A percentile compares a stretch with the other conserved stretches of the same genome.
Evolutionary conservation across 2,329 filamentous ascomycete species (phyloP).

Genomic region (Berkeleyomyces rouxiae): DNA sequence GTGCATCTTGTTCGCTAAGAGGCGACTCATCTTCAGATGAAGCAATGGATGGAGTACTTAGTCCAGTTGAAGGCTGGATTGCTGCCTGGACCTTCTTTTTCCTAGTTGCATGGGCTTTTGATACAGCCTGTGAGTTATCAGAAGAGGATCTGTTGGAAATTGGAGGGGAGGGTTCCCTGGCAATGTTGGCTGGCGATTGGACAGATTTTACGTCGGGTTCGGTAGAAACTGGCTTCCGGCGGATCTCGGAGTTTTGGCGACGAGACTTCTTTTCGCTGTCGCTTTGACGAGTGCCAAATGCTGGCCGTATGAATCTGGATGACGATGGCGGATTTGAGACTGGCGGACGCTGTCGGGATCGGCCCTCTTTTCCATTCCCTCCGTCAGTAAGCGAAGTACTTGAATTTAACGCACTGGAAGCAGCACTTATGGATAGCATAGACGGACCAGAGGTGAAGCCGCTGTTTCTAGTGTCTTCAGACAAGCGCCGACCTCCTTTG

Average conservation of each 20-base stretch:
- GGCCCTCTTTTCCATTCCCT: constrained; percentile 1
- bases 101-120: background rate
- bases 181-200: background rate
- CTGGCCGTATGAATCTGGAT: constrained; percentile 8
- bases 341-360: constrained; percentile 1
- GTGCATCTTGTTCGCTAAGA: background rate
- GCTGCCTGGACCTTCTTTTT: background rate
- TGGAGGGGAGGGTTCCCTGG: constrained; percentile 4
- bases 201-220: background rate
- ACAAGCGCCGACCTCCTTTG: constrained; percentile 14
- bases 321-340: constrained; percentile 10
- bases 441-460: constrained; percentile 29
- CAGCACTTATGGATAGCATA: constrained; percentile 36
- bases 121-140: constrained; percentile 5
- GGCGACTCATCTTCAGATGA: constrained; percentile 1
- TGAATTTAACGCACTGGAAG: constrained; percentile 35
- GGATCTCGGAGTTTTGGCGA: constrained; percentile 5
- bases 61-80: background rate
- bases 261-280: constrained; percentile 3
- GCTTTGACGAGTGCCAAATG: background rate
- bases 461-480: constrained; percentile 22
- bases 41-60: background rate
- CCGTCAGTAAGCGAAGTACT: constrained; percentile 11
- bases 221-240: constrained; percentile 10
- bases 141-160: constrained; percentile 10